phyloP scores from a whole-genome alignment of 257 asterid species.

The Jacaranda copaia region DNA sequence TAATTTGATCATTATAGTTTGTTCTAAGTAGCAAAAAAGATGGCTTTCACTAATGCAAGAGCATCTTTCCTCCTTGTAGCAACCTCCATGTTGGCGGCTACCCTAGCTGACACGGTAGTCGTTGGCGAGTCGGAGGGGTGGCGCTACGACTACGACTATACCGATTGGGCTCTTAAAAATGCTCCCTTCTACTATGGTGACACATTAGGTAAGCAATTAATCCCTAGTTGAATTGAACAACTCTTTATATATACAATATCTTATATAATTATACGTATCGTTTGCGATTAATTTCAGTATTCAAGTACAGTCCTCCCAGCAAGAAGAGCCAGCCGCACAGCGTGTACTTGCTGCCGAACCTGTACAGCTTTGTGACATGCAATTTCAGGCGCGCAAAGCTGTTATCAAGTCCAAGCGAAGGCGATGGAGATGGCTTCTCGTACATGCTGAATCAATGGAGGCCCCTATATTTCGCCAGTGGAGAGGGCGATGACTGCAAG shows the following conservation, averaged over 20 bases:
- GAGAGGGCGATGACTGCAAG: not conserved
- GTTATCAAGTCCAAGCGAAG: not conserved
- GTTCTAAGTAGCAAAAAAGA: too few relatives aligned
- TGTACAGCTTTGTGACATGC: conserved; percentile 54
- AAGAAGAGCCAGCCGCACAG: conserved; percentile 51
- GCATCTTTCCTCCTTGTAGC: too few relatives aligned
- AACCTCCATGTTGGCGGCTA: too few relatives aligned
- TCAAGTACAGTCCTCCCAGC: conserved; percentile 58
- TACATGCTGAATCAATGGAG: too few relatives aligned
- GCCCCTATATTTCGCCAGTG: too few relatives aligned
- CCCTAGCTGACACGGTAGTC: not conserved
- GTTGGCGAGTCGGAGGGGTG: conserved; percentile 60
- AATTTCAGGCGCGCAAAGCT: conserved; percentile 48
- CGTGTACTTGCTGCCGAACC: too few relatives aligned
- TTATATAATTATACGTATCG: too few relatives aligned
- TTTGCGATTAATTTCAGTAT: too few relatives aligned
- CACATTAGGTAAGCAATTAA: conserved; percentile 46
- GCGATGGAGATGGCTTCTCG: not conserved
- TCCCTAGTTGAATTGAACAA: too few relatives aligned
- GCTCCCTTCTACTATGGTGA: conserved; percentile 55
- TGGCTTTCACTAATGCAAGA: too few relatives aligned
- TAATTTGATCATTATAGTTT: too few relatives aligned
- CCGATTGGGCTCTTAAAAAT: conserved; percentile 55
- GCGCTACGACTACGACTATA: conserved; percentile 57
- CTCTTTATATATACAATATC: too few relatives aligned